A percentile compares a stretch with the other conserved stretches of the same genome.
Conservation (phyloP, 164 flowering plant species). For the Macadamia integrifolia region DNA sequence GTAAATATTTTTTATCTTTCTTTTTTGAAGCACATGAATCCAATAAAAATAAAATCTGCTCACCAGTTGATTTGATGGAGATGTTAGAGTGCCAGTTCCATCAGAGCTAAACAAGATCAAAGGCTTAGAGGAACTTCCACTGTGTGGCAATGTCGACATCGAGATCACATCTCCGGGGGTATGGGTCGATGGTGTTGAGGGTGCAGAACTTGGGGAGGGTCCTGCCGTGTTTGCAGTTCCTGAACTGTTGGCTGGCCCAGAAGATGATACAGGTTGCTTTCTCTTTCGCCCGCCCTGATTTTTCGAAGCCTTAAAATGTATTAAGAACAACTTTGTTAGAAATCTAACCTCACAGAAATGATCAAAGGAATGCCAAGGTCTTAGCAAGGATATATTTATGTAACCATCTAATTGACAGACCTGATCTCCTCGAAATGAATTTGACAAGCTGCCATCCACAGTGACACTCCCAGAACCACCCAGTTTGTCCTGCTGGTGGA, state of each 20-base stretch:
- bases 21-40: neutral
- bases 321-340: constrained; percentile 21
- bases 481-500: constrained; percentile 81
- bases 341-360: constrained; percentile 12
- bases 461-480: constrained; percentile 52
- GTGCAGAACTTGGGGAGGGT: constrained; percentile 95
- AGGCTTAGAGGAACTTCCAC: constrained; percentile 73
- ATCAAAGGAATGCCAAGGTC: neutral
- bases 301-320: constrained; percentile 66
- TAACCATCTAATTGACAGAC: constrained; percentile 28
- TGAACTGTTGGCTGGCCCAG: constrained; percentile 99
- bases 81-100: constrained; percentile 74
- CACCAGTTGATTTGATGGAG: constrained; percentile 93
- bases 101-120: constrained; percentile 78
- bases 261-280: constrained; percentile 91
- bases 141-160: constrained; percentile 83
- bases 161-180: constrained; percentile 86
- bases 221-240: constrained; percentile 98
- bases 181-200: constrained; percentile 37
- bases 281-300: constrained; percentile 84
- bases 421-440: constrained; percentile 92
- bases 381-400: neutral
- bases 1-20: neutral
- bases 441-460: constrained; percentile 89
- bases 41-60: constrained; percentile 8